Evolutionary conservation across 768 basidiomycete species (phyloP).

Genomic region (Boletus rubescentipes): DNA sequence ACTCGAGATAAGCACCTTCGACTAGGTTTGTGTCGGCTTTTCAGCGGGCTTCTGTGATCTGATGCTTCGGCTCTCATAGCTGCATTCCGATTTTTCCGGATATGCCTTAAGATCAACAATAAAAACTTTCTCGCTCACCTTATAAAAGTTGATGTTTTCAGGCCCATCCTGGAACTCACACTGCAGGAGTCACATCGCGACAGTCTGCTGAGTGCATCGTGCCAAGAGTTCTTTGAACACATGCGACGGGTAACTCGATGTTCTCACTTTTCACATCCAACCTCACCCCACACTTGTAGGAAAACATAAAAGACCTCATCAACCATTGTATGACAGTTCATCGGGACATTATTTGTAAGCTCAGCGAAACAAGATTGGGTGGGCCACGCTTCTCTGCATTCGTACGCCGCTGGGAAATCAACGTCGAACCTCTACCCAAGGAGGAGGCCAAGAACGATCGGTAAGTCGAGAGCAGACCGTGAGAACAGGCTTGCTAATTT

Average conservation of each 20-base stretch:
- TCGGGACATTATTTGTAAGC: conserved; percentile 58
- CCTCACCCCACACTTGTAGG: conserved; percentile 43
- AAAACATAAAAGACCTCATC: conserved; percentile 86
- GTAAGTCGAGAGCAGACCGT: conserved; percentile 35
- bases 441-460: conserved; percentile 50
- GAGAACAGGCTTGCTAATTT: conserved; percentile 10
- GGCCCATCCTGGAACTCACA: conserved; percentile 83
- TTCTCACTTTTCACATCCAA: neutral
- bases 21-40: conserved; percentile 59
- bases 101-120: conserved; percentile 81
- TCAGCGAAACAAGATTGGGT: conserved; percentile 60
- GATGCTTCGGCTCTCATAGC: conserved; percentile 45
- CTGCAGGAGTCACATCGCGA: conserved; percentile 80
- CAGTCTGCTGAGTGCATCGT: conserved; percentile 91
- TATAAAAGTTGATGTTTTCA: conserved; percentile 80
- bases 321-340: conserved; percentile 80
- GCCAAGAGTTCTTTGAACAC: conserved; percentile 93
- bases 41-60: conserved; percentile 4
- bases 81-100: conserved; percentile 88
- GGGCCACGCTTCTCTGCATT: conserved; percentile 70
- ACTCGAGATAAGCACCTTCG: conserved; percentile 90
- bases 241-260: conserved; percentile 71
- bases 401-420: conserved; percentile 87
- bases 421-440: conserved; percentile 72
- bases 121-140: conserved; percentile 70